Conservation (phyloP, 257 asterid species). For the Eucommia ulmoides region DNA sequence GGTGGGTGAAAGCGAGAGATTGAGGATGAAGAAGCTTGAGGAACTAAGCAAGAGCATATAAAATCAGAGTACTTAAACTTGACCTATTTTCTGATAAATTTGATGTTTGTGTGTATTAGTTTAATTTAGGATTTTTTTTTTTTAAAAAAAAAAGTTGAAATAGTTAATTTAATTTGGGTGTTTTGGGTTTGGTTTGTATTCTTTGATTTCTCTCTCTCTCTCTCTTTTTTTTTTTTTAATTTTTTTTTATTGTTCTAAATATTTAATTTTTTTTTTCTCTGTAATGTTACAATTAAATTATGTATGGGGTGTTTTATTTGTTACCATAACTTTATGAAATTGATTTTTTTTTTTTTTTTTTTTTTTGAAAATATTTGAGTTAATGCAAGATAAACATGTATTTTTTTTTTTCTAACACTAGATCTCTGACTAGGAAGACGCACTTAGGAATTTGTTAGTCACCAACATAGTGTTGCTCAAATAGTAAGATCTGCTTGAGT, state of each 20-base stretch:
- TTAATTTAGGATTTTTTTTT: conserved; percentile 30
- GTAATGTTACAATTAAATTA: conserved; percentile 3
- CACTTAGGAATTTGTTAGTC: no score
- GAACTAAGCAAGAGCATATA: conserved; percentile 99
- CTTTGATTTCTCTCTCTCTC: conserved; percentile 29
- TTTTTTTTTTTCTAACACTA: no score
- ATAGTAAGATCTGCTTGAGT: no score
- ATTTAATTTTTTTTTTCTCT: conserved; percentile 1
- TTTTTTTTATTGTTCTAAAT: conserved; percentile 49
- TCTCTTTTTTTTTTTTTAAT: conserved; percentile 34
- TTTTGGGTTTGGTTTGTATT: conserved; percentile 54
- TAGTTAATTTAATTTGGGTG: conserved; percentile 34
- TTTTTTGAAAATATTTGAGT: conserved; percentile 5
- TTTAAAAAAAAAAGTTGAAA: no score
- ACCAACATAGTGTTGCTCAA: no score
- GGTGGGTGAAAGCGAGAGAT: conserved; percentile 78
- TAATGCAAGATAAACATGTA: no score
- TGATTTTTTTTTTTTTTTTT: conserved; percentile 1
- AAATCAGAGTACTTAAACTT: conserved; percentile 34
- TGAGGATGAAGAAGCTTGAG: conserved; percentile 93
- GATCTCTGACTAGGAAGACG: no score
- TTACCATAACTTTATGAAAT: background rate
- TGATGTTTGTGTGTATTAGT: conserved; percentile 67
- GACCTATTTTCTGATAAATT: conserved; percentile 30
- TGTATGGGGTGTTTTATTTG: background rate